Percentiles rank a stretch among this genome's conserved stretches.
Evolutionary conservation across 805 yeast species (phyloP).

Genomic region (Yarrowia bubula): DNA sequence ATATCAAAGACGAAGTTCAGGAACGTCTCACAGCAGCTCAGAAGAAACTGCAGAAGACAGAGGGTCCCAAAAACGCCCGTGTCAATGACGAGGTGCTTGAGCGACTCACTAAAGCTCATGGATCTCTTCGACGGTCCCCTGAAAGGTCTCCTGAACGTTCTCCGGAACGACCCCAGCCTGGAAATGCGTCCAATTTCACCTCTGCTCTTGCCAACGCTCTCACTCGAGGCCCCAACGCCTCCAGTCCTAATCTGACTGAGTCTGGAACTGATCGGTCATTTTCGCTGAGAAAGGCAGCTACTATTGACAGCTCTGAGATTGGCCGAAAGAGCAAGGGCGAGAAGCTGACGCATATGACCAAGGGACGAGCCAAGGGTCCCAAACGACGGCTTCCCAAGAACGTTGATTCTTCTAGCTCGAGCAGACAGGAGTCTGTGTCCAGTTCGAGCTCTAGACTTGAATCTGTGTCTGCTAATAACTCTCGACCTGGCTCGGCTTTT

Average conservation of each 20-base stretch:
- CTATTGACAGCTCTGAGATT: constrained; percentile 30
- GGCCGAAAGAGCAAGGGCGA: constrained; percentile 21
- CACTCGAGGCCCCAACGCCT: constrained; percentile 2
- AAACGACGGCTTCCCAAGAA: constrained; percentile 41
- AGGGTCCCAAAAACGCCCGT: constrained; percentile 6
- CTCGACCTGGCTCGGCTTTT: background rate
- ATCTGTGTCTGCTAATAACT: background rate
- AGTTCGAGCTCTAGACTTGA: background rate
- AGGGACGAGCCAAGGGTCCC: constrained; percentile 43
- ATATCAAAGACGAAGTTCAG: constrained; percentile 10
- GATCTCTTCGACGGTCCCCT: background rate
- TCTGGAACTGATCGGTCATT: background rate
- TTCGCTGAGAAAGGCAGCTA: constrained; percentile 30
- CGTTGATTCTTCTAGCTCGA: background rate
- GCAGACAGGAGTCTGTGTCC: background rate
- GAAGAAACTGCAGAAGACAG: constrained; percentile 5
- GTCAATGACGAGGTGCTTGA: constrained; percentile 19
- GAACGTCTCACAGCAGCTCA: constrained; percentile 16
- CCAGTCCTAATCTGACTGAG: background rate
- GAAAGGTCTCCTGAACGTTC: constrained; percentile 4
- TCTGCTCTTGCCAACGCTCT: constrained; percentile 5
- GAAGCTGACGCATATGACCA: constrained; percentile 38
- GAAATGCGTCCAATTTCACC: background rate
- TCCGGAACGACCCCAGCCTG: constrained; percentile 1
- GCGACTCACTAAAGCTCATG: constrained; percentile 16